These are phyloP conservation scores for Pseudogymnoascus sp. DNA, from an alignment of 2,329 filamentous ascomycete genomes.

Conservation along the genomic window DNA sequence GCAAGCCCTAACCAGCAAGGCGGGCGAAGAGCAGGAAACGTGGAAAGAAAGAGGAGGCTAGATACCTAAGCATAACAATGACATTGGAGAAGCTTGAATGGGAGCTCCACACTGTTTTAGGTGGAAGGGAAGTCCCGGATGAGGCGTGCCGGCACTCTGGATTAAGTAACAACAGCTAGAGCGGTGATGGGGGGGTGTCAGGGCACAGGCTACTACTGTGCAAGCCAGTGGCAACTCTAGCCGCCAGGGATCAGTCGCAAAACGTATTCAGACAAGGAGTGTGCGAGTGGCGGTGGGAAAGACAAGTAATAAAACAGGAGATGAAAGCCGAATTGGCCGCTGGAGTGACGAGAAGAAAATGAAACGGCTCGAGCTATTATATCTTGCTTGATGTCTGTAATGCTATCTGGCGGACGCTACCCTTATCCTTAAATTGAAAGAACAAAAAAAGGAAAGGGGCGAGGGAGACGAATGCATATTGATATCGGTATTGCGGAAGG, in stretches of 20 bases:
- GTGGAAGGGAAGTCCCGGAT: constrained; percentile 10
- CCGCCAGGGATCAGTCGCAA: not conserved
- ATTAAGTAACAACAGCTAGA: constrained; percentile 5
- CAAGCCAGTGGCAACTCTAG: constrained; percentile 6
- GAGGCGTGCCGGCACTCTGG: constrained; percentile 8
- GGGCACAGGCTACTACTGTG: constrained; percentile 4
- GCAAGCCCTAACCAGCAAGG: not conserved
- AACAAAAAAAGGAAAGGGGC: not conserved
- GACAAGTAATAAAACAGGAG: not conserved
- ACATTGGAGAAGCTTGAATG: constrained; percentile 9
- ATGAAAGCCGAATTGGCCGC: not conserved
- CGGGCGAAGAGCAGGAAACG: not conserved
- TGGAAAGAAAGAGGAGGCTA: constrained; percentile 1
- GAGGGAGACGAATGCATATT: not conserved
- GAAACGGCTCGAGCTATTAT: not conserved
- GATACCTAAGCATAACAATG: constrained; percentile 9
- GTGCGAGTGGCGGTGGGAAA: not conserved
- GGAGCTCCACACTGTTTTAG: constrained; percentile 7
- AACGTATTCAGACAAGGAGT: constrained; percentile 1
- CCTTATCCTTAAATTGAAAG: constrained; percentile 1
- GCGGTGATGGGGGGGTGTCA: not conserved
- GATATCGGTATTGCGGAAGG: constrained; percentile 7
- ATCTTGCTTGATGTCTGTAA: constrained; percentile 4
- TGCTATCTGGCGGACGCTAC: not conserved
- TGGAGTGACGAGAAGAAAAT: not conserved